Evolutionary conservation across 768 basidiomycete genomes (phyloP), one percentile per base, ranked within the genome.

Genomic region (Termitomyces titanicus): DNA sequence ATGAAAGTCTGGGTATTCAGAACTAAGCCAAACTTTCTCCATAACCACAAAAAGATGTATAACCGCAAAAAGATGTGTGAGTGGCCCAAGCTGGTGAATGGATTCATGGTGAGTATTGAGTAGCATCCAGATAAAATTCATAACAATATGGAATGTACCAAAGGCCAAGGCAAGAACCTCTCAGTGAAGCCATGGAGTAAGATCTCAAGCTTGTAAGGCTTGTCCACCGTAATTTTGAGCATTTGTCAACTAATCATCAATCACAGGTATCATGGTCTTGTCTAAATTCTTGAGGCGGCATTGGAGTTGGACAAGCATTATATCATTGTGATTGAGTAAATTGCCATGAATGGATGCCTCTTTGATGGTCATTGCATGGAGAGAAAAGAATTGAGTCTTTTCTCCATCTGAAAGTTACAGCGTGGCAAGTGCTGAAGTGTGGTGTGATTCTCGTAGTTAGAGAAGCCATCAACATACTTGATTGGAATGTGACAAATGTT

Each of bases 1-100:
- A 35, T 74, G 68, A 27, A 72, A 74, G 48, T 75, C 66, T 0
- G 72, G 73, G 3, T 73, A 64, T 22, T 72, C 59, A 0, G 58
- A 49, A n/a, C n/a, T n/a, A n/a, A n/a, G n/a, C n/a, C n/a, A n/a
- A n/a, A n/a, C n/a, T n/a, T n/a, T n/a, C n/a, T 8, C 65, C 67
- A 5, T n/a, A n/a, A n/a, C 8, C 0, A 55, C 42, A 48, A 74
- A 74, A 17, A 69, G 67, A 53, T 67, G 62, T 0, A 66, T 54
- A n/a, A 72, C 9, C 0, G 56, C 42, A 48, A 74, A 74, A 17
- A 69, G 67, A 53, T 67, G 62, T 0, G 67, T 54, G 1, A 74
- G 60, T 17, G 63, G 68, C 0, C 71, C 70, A 1, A 57, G 2
- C 13, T 67, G 53, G 1, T 44, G 37, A 3, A 62, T 66, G 59